Conservation (phyloP, 2,329 filamentous ascomycete species). For the Sphaerulina populicola region DNA sequence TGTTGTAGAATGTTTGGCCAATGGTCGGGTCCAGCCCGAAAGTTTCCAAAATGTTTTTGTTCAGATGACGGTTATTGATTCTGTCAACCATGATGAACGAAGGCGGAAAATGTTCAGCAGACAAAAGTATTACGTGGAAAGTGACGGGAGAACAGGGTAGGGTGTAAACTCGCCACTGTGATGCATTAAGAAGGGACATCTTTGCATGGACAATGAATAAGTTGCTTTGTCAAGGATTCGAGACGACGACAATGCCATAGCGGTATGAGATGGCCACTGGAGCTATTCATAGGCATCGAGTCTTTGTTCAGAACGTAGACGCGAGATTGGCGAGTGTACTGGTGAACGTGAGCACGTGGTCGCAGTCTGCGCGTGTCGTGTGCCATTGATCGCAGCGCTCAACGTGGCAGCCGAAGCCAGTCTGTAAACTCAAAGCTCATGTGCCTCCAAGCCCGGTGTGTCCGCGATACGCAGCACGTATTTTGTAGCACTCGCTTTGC, state of each 20-base stretch:
- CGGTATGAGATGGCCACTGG: too few species aligned
- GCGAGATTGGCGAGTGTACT: too few species aligned
- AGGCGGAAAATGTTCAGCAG: background rate
- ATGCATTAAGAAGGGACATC: background rate
- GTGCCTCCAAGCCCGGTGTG: conserved; percentile 29
- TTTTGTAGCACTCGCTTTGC: conserved; percentile 56
- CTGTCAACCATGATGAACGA: background rate
- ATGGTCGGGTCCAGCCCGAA: conserved; percentile 7
- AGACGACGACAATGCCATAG: too few species aligned
- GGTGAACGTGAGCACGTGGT: background rate
- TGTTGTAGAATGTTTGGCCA: conserved; percentile 1
- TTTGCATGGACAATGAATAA: background rate
- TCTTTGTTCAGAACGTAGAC: too few species aligned
- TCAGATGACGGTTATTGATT: background rate
- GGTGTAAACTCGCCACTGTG: background rate
- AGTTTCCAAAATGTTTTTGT: conserved; percentile 7
- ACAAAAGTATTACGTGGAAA: background rate
- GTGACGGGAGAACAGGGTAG: too few species aligned
- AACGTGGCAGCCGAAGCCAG: too few species aligned
- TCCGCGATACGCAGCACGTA: conserved; percentile 53
- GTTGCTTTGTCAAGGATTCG: background rate
- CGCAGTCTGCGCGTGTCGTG: background rate
- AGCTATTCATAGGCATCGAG: too few species aligned
- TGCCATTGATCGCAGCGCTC: too few species aligned
- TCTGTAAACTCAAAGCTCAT: background rate